Evolutionary conservation across 495 filamentous ascomycete genomes (phyloP).

Genomic region (Schizothecium vesticola): DNA sequence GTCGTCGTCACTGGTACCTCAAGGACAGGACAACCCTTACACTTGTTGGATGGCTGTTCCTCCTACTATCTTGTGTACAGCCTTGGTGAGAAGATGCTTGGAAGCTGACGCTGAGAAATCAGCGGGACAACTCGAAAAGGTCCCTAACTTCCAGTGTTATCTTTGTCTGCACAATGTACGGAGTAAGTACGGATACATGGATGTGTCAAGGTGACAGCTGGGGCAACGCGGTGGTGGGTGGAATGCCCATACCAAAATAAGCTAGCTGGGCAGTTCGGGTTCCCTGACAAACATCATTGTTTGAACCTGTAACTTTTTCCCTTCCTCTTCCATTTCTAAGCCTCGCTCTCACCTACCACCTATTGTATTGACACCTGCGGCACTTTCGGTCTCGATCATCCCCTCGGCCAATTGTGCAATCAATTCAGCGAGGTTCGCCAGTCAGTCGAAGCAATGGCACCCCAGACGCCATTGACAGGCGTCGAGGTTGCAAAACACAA

Average conservation of each 20-base stretch:
- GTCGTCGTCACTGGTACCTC: background rate
- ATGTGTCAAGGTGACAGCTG: background rate
- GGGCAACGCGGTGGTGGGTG: background rate
- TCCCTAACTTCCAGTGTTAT: background rate
- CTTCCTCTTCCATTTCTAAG: background rate
- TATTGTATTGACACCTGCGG: background rate
- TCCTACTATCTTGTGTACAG: background rate
- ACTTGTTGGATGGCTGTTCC: background rate
- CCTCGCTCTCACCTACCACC: background rate
- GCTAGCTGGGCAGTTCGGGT: background rate
- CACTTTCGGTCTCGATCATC: background rate
- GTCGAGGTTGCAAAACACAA: slow-evolving; percentile 65
- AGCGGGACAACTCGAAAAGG: background rate
- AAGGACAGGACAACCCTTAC: background rate
- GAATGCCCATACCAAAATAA: background rate
- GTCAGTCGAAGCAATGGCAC: background rate
- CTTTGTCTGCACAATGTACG: no score
- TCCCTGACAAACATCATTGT: background rate
- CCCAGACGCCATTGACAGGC: slow-evolving; percentile 41
- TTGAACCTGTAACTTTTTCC: background rate
- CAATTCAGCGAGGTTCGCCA: background rate
- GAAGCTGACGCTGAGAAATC: background rate
- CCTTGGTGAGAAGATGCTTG: background rate
- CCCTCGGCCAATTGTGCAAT: background rate
- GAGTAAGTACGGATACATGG: background rate